phyloP scores from a whole-genome alignment of 2,329 filamentous ascomycete species.

The Colletotrichum sp. region DNA sequence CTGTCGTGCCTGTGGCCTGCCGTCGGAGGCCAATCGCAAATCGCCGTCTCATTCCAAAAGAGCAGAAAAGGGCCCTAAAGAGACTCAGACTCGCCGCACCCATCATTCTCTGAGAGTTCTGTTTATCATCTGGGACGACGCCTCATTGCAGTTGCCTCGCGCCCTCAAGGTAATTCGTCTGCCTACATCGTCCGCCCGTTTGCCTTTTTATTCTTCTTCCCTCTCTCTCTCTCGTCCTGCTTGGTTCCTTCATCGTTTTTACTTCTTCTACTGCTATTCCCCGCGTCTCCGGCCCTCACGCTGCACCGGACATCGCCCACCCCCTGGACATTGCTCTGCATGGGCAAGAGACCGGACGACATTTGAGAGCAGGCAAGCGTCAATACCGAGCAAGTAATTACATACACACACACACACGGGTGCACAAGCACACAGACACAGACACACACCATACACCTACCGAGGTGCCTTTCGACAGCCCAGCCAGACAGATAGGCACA shows the following conservation, averaged over 20 bases:
- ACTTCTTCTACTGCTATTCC: neutral
- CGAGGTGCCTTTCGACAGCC: neutral
- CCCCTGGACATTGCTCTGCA: neutral
- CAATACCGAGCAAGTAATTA: neutral
- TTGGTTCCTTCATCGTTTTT: neutral
- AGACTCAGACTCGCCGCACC: neutral
- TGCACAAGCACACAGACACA: neutral
- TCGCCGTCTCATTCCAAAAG: conserved; percentile 12
- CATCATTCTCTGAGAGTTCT: neutral
- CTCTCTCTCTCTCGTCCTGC: neutral
- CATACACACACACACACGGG: neutral
- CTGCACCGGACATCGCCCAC: neutral
- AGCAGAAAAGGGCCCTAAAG: neutral
- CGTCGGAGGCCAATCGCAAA: conserved; percentile 14
- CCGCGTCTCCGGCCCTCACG: neutral
- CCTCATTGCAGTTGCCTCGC: neutral
- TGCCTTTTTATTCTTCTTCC: neutral
- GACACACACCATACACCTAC: neutral
- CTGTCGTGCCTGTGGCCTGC: conserved; percentile 20
- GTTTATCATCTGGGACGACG: conserved; percentile 8
- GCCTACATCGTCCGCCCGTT: neutral
- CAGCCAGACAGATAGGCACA: neutral
- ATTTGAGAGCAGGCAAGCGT: neutral
- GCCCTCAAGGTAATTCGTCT: neutral
- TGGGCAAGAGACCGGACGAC: neutral